phyloP scores from a whole-genome alignment of 371 early-diverging fungal genomes.

The Blyttiomyces sp. region DNA sequence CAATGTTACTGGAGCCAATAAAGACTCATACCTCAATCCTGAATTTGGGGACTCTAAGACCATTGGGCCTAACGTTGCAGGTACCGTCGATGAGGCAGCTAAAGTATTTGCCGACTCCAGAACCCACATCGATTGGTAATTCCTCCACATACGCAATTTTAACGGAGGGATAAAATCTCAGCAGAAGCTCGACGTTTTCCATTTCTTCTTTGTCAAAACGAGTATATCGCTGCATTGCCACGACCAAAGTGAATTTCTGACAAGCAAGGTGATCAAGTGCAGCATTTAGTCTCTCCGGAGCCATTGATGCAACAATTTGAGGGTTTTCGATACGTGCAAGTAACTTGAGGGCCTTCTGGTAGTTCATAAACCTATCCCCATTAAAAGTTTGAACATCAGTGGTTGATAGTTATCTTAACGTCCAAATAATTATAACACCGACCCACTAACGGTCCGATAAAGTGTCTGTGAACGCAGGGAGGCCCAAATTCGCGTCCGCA shows the following conservation, averaged over 20 bases:
- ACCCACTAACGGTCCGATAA: conserved; percentile 81
- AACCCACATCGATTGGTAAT: no score
- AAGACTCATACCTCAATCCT: no score
- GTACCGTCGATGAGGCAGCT: conserved; percentile 13
- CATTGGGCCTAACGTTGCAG: conserved; percentile 1
- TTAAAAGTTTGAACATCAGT: neutral
- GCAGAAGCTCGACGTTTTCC: conserved; percentile 74
- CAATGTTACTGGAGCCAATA: no score
- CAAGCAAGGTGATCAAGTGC: conserved; percentile 33
- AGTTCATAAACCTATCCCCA: conserved; percentile 69
- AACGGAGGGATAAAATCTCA: conserved; percentile 73
- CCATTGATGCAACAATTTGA: no score
- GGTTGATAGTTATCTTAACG: neutral
- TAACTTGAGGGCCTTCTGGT: conserved; percentile 76
- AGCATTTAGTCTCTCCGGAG: conserved; percentile 54
- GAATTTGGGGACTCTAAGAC: conserved; percentile 8
- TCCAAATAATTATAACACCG: neutral
- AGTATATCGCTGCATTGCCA: conserved; percentile 86
- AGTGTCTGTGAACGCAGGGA: conserved; percentile 84
- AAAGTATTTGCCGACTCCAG: neutral
- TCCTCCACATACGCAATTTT: conserved; percentile 78
- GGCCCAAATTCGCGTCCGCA: conserved; percentile 88
- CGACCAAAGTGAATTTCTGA: conserved; percentile 80
- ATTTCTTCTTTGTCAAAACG: conserved; percentile 72
- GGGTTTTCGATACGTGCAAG: conserved; percentile 82